Evolutionary conservation across 805 yeast species (phyloP).

Genomic region (Metschnikowia arizonensis): DNA sequence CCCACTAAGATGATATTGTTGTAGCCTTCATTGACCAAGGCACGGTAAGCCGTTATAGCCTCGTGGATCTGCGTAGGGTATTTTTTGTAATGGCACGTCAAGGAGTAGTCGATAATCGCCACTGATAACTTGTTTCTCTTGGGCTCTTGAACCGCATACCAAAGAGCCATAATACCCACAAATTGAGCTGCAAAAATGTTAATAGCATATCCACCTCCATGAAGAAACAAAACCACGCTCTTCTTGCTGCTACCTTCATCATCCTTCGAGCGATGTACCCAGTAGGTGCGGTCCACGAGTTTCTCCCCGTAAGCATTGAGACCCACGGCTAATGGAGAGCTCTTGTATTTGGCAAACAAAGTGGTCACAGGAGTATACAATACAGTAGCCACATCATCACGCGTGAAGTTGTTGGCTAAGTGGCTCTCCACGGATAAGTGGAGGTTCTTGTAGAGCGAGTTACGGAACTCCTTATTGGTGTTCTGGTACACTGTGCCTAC

Average conservation of each 20-base stretch:
- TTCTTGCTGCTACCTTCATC: conserved; percentile 7
- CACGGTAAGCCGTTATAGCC: conserved; percentile 17
- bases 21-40: conserved; percentile 12
- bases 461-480: conserved; percentile 27
- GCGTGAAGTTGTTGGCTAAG: conserved; percentile 22
- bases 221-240: conserved; percentile 21
- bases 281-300: conserved; percentile 13
- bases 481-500: conserved; percentile 29
- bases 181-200: conserved; percentile 23
- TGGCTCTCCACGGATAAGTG: conserved; percentile 25
- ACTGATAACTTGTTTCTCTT: conserved; percentile 17
- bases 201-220: conserved; percentile 27
- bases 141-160: conserved; percentile 19
- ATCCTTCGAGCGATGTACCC: conserved; percentile 13
- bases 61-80: conserved; percentile 27
- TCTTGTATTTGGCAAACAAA: conserved; percentile 15
- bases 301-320: conserved; percentile 16
- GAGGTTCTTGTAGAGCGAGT: conserved; percentile 29
- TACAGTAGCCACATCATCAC: conserved; percentile 21
- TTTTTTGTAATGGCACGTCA: conserved; percentile 19
- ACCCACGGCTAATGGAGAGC: conserved; percentile 12
- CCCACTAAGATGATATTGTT: conserved; percentile 14
- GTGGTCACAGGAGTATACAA: conserved; percentile 22
- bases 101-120: conserved; percentile 23
- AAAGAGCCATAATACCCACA: conserved; percentile 22